These are phyloP conservation scores for Closterium sp. DNA, from an alignment of 139 green algal species.

Conservation along the genomic window DNA sequence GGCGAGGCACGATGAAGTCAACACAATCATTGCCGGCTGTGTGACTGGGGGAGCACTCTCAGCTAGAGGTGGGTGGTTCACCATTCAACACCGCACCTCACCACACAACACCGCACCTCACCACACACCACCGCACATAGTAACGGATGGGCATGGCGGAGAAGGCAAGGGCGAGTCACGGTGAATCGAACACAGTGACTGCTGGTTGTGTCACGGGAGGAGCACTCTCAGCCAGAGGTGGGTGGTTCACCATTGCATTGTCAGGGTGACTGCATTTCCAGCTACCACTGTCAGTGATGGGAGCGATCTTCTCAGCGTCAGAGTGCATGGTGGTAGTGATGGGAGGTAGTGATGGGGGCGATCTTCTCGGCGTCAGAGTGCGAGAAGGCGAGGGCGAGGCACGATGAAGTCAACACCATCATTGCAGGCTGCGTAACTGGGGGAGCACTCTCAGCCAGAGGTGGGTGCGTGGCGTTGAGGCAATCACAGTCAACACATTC, in stretches of 20 bases:
- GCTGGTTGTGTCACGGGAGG: slow-evolving; percentile 88
- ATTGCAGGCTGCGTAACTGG: slow-evolving; percentile 89
- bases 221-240: slow-evolving; percentile 63
- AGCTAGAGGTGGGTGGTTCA: slow-evolving; percentile 1
- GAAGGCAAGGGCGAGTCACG: slow-evolving; percentile 85
- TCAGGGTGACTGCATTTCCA: no score
- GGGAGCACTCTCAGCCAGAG: slow-evolving; percentile 67
- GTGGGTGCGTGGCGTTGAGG: no score
- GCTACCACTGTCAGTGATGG: no score
- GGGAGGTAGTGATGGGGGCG: no score
- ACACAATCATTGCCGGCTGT: slow-evolving; percentile 85
- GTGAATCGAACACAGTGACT: slow-evolving; percentile 80
- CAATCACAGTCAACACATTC: slow-evolving; percentile 81
- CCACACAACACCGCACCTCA: no score
- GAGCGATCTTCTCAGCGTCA: neutral
- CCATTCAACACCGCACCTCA: no score
- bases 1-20: slow-evolving; percentile 89
- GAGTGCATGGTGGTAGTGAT: neutral
- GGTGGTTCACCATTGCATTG: no score
- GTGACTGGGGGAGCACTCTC: slow-evolving; percentile 82
- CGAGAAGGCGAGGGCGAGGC: slow-evolving; percentile 68
- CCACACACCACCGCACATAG: no score
- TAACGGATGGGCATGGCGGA: slow-evolving; percentile 94
- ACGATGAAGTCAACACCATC: slow-evolving; percentile 85
- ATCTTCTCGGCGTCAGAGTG: neutral